Percentiles rank a stretch among this genome's conserved stretches.
Evolutionary conservation across 2,329 filamentous ascomycete genomes (phyloP).

Genomic region (Calonectria crousiana): DNA sequence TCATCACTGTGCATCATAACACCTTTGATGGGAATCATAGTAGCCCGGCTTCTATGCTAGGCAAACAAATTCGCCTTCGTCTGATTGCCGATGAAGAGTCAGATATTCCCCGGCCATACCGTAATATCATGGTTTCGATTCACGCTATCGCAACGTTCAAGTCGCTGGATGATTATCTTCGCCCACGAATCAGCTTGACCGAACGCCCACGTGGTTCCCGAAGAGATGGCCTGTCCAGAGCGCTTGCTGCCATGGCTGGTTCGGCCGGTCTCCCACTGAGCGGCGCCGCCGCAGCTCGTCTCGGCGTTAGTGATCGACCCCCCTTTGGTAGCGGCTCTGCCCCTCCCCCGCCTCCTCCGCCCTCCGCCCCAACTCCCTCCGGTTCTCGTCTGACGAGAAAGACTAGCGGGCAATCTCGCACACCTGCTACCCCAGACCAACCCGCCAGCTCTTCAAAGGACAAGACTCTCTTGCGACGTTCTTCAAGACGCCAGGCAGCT

Average conservation of each 20-base stretch:
- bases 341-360: slow-evolving; percentile 53
- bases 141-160: slow-evolving; percentile 99
- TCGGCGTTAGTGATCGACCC: slow-evolving; percentile 61
- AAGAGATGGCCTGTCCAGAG: slow-evolving; percentile 74
- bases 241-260: slow-evolving; percentile 82
- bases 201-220: slow-evolving; percentile 74
- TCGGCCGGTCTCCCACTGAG: slow-evolving; percentile 72
- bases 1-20: slow-evolving; percentile 94
- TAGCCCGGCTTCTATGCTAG: slow-evolving; percentile 94
- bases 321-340: slow-evolving; percentile 52
- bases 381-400: slow-evolving; percentile 59
- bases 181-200: slow-evolving; percentile 85
- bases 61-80: slow-evolving; percentile 92
- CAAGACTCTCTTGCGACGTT: slow-evolving; percentile 71
- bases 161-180: slow-evolving; percentile 93
- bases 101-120: slow-evolving; percentile 87
- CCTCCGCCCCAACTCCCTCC: slow-evolving; percentile 54
- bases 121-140: slow-evolving; percentile 98
- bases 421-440: slow-evolving; percentile 58
- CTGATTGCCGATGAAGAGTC: slow-evolving; percentile 91
- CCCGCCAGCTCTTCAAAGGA: slow-evolving; percentile 65
- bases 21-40: slow-evolving; percentile 90
- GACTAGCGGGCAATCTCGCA: slow-evolving; percentile 61
- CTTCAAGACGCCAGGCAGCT: slow-evolving; percentile 69
- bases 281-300: slow-evolving; percentile 58